Percentiles rank a stretch among this genome's conserved stretches.
Conservation (phyloP, 306 rosid genomes). For the Pueraria montana region DNA sequence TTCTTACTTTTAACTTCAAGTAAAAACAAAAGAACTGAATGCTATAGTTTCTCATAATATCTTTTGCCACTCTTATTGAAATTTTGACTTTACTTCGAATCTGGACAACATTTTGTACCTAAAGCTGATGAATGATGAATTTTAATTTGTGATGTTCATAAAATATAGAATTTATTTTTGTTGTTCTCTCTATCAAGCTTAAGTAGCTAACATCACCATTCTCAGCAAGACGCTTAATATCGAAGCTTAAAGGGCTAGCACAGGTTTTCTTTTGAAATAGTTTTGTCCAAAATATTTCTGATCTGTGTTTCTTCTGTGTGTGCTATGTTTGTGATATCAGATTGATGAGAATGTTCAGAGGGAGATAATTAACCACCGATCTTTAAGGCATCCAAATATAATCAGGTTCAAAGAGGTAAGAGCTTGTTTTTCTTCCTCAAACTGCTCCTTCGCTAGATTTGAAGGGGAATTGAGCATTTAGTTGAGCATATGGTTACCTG, state of each 20-base stretch:
- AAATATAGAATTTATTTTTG: not conserved
- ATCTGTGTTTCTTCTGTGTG: constrained; percentile 38
- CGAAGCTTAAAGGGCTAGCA: not conserved
- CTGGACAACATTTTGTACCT: constrained; percentile 2
- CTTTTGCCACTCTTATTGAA: constrained; percentile 23
- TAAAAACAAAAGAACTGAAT: not conserved
- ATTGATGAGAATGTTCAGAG: constrained; percentile 98
- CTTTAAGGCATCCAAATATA: constrained; percentile 94
- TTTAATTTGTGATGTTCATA: not conserved
- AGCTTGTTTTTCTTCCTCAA: constrained; percentile 14
- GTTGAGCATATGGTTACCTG: constrained; percentile 29
- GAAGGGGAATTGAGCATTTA: not conserved
- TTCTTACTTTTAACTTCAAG: not conserved
- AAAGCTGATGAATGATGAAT: constrained; percentile 17
- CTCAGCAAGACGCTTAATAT: constrained; percentile 1
- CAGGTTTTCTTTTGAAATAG: not conserved
- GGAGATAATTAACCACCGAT: constrained; percentile 94
- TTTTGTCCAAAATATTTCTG: not conserved
- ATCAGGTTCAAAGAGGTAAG: constrained; percentile 96
- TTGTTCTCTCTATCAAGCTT: constrained; percentile 30
- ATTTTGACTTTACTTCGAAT: not conserved
- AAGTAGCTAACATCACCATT: constrained; percentile 1
- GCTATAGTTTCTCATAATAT: not conserved
- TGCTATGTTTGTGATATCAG: constrained; percentile 59
- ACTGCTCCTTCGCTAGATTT: constrained; percentile 2